Evolutionary conservation across 2,329 filamentous ascomycete species (phyloP).

Genomic region (Trichoderma brevicompactum): DNA sequence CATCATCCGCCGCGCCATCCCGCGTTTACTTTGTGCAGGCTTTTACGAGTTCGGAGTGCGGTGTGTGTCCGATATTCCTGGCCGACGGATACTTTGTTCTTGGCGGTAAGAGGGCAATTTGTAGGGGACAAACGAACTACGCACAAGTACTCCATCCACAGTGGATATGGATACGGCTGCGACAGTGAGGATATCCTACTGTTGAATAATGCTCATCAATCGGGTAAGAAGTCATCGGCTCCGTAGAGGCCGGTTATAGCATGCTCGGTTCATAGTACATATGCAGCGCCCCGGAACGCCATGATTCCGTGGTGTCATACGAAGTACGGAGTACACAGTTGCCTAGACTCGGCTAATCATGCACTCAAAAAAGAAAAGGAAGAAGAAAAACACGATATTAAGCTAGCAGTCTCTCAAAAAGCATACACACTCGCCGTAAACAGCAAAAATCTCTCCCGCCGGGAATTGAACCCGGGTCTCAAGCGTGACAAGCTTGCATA

Average conservation of each 20-base stretch:
- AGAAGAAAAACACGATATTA: neutral
- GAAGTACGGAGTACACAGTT: neutral
- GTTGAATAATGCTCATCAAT: neutral
- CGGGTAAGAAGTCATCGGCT: too few relatives aligned
- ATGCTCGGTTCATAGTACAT: too few relatives aligned
- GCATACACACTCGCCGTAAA: neutral
- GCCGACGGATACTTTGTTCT: neutral
- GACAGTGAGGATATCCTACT: neutral
- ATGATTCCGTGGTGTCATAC: too few relatives aligned
- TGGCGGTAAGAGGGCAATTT: neutral
- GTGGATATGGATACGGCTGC: neutral
- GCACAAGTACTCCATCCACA: neutral
- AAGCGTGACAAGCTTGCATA: constrained; percentile 36
- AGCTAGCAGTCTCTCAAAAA: neutral
- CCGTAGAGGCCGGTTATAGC: too few relatives aligned
- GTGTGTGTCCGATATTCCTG: neutral
- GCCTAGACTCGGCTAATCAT: neutral
- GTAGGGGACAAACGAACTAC: neutral
- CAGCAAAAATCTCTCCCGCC: constrained; percentile 32
- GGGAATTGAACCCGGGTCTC: constrained; percentile 36
- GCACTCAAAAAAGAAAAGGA: neutral
- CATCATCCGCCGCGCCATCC: neutral
- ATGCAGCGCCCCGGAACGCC: too few relatives aligned
- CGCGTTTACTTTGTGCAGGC: neutral
- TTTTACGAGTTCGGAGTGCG: neutral